Base-by-base conservation (phyloP, 164 flowering plant species). In the Stephania japonica region DNA sequence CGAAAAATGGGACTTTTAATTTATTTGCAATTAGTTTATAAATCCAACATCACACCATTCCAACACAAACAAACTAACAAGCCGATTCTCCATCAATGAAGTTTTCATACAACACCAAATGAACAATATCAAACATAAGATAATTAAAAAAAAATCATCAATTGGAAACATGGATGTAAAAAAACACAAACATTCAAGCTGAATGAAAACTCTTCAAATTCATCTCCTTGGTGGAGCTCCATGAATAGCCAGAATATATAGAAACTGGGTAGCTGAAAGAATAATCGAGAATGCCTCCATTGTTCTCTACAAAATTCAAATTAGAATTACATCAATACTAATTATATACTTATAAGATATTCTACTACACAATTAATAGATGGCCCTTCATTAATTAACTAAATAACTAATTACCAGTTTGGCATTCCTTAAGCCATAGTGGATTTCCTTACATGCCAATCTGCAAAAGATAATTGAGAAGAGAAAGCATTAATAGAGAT, bases 251-350 rank as follows among this genome's bases (percentile, higher is more conserved):
- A 83, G 82, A 23, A 91, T 83, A 80, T 91, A 94, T 0, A 88
- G 10, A 6, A 92, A 83, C 76, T 93, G 98, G 2, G 98, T 93
- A 4, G 73, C 87, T 1, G 98, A 83, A n/a, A 93, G 90, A 59
- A 93, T 91, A 11, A 93, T 90, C 25, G 83, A 25, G 78, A 94
- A 92, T 14, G 97, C 97, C 78, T 94, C 98, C 98, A 94, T 91
- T 24, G 97, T 91, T 81, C 80, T 89, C 98, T 93, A 90, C 87
- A 86, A 47, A 32, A 68, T 6, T 43, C 10, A 68, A 4, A 16
- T 5, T 56, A 12, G 18, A 13, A 13, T 44, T 47, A 47, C 13
- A 24, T 26, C 8, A 24, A 23, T 19, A 44, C 25, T 18, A 21
- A 44, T 50, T 5, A 69, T 21, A 64, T 66, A 27, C 2, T 8